phyloP scores from a whole-genome alignment of 148 eudicot species.

The Agrostemma githago region DNA sequence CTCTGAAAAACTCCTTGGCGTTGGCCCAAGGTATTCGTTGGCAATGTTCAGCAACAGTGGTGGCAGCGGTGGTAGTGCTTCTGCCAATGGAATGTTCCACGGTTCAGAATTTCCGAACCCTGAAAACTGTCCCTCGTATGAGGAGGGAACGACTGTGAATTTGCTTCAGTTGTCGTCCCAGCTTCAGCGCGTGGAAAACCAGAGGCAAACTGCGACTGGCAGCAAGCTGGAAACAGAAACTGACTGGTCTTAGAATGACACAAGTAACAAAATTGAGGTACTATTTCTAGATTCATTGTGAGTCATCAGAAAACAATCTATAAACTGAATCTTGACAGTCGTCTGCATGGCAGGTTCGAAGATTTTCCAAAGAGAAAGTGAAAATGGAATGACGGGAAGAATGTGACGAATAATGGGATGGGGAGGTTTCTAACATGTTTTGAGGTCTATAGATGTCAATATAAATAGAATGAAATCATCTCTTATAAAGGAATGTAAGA shows the following conservation, averaged over 20 bases:
- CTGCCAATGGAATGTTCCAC: constrained; percentile 26
- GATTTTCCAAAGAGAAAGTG: neutral
- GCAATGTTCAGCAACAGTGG: constrained; percentile 20
- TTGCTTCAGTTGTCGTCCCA: constrained; percentile 69
- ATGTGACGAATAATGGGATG: neutral
- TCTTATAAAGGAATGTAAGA: neutral
- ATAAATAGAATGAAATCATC: neutral
- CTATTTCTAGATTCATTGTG: neutral
- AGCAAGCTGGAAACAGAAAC: constrained; percentile 34
- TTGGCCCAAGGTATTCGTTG: constrained; percentile 25
- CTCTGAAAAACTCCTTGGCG: constrained; percentile 28
- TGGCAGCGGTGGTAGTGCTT: constrained; percentile 16
- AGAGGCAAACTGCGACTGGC: constrained; percentile 34
- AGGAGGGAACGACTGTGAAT: constrained; percentile 42
- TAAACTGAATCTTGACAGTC: neutral
- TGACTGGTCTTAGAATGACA: constrained; percentile 27
- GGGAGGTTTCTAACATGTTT: no score
- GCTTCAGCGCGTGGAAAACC: constrained; percentile 59
- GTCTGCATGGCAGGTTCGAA: neutral
- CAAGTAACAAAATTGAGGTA: constrained; percentile 19
- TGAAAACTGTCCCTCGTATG: constrained; percentile 25
- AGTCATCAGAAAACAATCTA: no score
- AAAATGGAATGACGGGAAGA: neutral
- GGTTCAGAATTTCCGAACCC: constrained; percentile 34
- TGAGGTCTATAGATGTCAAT: neutral